Evolutionary conservation across 176 grass and related monocot species (phyloP).

Genomic region (Coix lacrymajobi): DNA sequence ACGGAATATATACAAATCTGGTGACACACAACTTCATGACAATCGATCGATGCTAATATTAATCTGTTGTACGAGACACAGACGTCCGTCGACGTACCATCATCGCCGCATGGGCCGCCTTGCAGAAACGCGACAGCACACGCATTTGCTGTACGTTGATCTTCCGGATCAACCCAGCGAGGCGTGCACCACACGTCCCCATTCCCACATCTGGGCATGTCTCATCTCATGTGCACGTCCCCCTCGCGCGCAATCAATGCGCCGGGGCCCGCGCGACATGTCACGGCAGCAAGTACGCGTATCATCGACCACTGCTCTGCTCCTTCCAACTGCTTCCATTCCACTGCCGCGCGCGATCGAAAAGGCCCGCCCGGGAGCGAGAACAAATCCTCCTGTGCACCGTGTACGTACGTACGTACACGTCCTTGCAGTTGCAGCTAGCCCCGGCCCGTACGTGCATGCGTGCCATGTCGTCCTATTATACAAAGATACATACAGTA

Average conservation of each 20-base stretch:
- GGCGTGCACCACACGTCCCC: constrained; percentile 35
- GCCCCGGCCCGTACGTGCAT: neutral
- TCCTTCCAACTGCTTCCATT: too few relatives aligned
- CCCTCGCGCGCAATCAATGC: constrained; percentile 26
- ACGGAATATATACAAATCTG: neutral
- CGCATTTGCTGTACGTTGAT: neutral
- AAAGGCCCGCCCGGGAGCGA: too few relatives aligned
- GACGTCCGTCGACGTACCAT: neutral
- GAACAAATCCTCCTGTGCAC: constrained; percentile 19
- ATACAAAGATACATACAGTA: too few relatives aligned
- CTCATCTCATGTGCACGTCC: constrained; percentile 16
- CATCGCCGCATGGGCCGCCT: too few relatives aligned
- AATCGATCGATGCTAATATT: neutral
- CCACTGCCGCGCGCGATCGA: neutral
- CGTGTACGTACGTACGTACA: neutral
- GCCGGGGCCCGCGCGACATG: constrained; percentile 24
- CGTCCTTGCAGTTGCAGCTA: neutral
- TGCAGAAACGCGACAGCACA: constrained; percentile 42
- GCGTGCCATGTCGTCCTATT: too few relatives aligned
- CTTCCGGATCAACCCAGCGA: neutral
- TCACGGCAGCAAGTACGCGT: constrained; percentile 23
- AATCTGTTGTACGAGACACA: neutral
- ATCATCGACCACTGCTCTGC: neutral
- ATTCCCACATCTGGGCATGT: neutral
- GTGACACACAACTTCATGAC: neutral